Conservation (phyloP, 208 protist species). For the Trypanosoma conorhini region DNA sequence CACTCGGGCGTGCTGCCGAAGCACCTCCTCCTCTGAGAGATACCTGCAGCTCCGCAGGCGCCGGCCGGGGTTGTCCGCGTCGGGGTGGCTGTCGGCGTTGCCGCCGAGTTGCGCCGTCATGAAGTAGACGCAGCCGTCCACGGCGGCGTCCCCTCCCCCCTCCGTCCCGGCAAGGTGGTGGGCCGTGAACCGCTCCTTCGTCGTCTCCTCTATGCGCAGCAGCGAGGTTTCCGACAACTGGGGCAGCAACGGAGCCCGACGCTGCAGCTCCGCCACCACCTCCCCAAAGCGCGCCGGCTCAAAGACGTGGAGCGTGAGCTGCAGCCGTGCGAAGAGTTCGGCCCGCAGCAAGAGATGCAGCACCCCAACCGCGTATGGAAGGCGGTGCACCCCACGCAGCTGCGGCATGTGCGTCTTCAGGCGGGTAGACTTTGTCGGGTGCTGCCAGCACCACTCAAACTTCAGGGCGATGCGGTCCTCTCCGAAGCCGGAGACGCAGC, state of each 20-base stretch:
- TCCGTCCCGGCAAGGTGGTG: constrained; percentile 37
- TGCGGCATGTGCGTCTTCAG: constrained; percentile 39
- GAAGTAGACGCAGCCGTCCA: constrained; percentile 20
- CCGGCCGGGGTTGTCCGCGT: neutral
- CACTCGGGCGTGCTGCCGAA: constrained; percentile 46
- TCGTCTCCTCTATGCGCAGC: constrained; percentile 58
- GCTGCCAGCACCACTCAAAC: constrained; percentile 96
- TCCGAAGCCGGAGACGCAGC: constrained; percentile 92
- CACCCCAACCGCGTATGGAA: constrained; percentile 66
- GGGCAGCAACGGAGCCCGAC: constrained; percentile 28
- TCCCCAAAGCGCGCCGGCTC: constrained; percentile 38
- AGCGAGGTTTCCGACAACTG: constrained; percentile 41
- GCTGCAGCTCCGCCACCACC: constrained; percentile 31
- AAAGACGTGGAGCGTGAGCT: constrained; percentile 77
- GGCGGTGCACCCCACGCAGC: constrained; percentile 36
- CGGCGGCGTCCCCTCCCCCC: neutral
- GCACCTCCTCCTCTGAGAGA: constrained; percentile 53
- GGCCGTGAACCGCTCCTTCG: constrained; percentile 49
- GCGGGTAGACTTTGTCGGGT: constrained; percentile 65
- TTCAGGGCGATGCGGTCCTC: constrained; percentile 90
- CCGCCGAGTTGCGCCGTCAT: constrained; percentile 6
- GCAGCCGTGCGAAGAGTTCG: constrained; percentile 64
- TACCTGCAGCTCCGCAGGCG: constrained; percentile 29
- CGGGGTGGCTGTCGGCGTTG: constrained; percentile 1
- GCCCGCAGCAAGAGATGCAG: constrained; percentile 58